A percentile compares a stretch with the other conserved stretches of the same genome.
These are phyloP conservation scores for Fomes fomentarius DNA, from an alignment of 1,284 basidiomycete species.

Conservation along the genomic window DNA sequence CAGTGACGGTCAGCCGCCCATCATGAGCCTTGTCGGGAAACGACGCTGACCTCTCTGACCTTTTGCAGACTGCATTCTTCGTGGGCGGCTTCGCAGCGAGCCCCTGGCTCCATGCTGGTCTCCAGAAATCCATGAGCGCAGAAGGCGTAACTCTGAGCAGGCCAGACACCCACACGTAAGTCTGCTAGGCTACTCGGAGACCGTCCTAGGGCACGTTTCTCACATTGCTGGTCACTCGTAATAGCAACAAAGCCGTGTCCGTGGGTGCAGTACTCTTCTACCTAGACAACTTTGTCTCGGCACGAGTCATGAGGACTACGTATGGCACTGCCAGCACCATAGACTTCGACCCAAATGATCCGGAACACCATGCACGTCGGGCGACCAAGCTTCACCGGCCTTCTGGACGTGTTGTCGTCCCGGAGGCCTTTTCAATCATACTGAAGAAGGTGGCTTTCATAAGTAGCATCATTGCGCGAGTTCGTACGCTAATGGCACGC, in stretches of 20 bases:
- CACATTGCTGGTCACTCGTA: too few relatives aligned
- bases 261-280: constrained; percentile 41
- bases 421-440: constrained; percentile 38
- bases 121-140: constrained; percentile 31
- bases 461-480: neutral
- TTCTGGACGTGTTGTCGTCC: constrained; percentile 35
- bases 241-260: constrained; percentile 37
- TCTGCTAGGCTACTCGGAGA: too few relatives aligned
- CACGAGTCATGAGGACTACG: constrained; percentile 37
- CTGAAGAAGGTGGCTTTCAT: constrained; percentile 37
- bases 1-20: constrained; percentile 10
- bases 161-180: constrained; percentile 43
- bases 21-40: neutral
- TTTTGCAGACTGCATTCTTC: constrained; percentile 38
- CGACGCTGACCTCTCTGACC: neutral
- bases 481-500: neutral
- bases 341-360: constrained; percentile 32
- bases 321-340: constrained; percentile 38
- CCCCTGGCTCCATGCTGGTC: constrained; percentile 38
- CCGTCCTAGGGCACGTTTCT: too few relatives aligned
- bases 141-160: constrained; percentile 41
- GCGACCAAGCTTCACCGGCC: constrained; percentile 28
- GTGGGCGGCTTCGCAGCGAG: constrained; percentile 45
- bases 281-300: constrained; percentile 40
- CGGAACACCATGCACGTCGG: constrained; percentile 35